Evolutionary conservation across 306 rosid genomes (phyloP).

Genomic region (Styphnolobium japonicum): DNA sequence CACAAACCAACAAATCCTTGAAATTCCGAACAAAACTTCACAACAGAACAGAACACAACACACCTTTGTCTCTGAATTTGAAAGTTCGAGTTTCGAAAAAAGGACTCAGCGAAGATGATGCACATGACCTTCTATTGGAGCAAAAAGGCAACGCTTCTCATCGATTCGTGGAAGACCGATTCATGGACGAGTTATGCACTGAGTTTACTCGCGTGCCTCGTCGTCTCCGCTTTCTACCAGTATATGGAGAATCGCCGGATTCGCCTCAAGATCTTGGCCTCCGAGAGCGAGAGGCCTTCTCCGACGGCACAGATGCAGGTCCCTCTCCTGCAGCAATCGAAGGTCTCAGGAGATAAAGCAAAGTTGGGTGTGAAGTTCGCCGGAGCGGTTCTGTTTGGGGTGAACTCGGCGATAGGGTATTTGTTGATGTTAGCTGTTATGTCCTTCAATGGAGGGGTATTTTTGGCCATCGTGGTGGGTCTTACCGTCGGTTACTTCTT

Average conservation of each 20-base stretch:
- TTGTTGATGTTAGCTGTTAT: conserved; percentile 82
- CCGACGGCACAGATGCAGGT: conserved; percentile 34
- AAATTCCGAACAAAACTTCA: not conserved
- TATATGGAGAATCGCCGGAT: conserved; percentile 62
- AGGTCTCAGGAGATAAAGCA: not conserved
- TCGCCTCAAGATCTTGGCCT: conserved; percentile 48
- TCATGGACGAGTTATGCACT: conserved; percentile 37
- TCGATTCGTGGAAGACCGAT: conserved; percentile 38
- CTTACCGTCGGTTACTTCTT: conserved; percentile 57
- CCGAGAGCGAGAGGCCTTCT: not conserved
- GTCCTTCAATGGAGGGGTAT: conserved; percentile 89
- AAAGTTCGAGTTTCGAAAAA: not conserved
- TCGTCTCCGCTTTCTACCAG: conserved; percentile 70
- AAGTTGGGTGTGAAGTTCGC: conserved; percentile 35
- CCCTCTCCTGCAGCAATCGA: conserved; percentile 43
- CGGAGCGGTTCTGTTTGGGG: conserved; percentile 60
- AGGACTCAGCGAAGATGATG: conserved; percentile 60
- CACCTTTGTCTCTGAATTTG: not conserved
- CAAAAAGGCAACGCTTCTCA: conserved; percentile 23
- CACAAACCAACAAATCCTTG: not conserved
- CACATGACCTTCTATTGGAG: conserved; percentile 61
- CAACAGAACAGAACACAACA: too few species aligned
- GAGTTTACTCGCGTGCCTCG: conserved; percentile 41
- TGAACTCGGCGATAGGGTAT: conserved; percentile 75
- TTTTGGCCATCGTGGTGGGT: conserved; percentile 69